These are phyloP conservation scores for Xerocomus potaroensis DNA, from an alignment of 768 basidiomycete species.

Conservation along the genomic window DNA sequence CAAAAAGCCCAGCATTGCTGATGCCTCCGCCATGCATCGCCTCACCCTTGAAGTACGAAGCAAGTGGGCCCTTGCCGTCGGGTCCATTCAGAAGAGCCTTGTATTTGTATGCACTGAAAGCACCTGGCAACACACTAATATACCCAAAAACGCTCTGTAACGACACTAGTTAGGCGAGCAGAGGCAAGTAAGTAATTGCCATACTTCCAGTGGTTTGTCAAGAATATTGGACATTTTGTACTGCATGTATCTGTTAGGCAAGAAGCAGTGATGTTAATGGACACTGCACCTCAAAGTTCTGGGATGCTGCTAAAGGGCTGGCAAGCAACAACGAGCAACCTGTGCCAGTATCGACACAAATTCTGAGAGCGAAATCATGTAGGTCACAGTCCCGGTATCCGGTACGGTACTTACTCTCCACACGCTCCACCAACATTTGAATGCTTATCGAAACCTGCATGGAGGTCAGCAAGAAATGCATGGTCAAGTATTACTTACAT, in stretches of 20 bases:
- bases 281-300: slow-evolving; percentile 78
- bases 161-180: background rate
- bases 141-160: slow-evolving; percentile 75
- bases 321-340: slow-evolving; percentile 66
- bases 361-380: slow-evolving; percentile 37
- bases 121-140: slow-evolving; percentile 86
- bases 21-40: slow-evolving; percentile 66
- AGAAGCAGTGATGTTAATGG: background rate
- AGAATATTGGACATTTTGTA: slow-evolving; percentile 97
- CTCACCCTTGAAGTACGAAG: slow-evolving; percentile 93
- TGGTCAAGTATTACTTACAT: slow-evolving; percentile 38
- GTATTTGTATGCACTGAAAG: slow-evolving; percentile 91
- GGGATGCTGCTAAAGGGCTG: slow-evolving; percentile 84
- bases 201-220: slow-evolving; percentile 89
- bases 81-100: slow-evolving; percentile 82
- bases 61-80: slow-evolving; percentile 85
- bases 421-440: slow-evolving; percentile 90
- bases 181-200: slow-evolving; percentile 17
- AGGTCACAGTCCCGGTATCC: background rate
- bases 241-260: slow-evolving; percentile 28
- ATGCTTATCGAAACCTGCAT: slow-evolving; percentile 71
- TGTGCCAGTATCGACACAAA: slow-evolving; percentile 77
- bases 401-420: slow-evolving; percentile 62
- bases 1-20: slow-evolving; percentile 65
- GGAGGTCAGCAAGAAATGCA: slow-evolving; percentile 3